These are phyloP conservation scores for Microsporum canis DNA, from an alignment of 2,329 filamentous ascomycete species.

Conservation along the genomic window DNA sequence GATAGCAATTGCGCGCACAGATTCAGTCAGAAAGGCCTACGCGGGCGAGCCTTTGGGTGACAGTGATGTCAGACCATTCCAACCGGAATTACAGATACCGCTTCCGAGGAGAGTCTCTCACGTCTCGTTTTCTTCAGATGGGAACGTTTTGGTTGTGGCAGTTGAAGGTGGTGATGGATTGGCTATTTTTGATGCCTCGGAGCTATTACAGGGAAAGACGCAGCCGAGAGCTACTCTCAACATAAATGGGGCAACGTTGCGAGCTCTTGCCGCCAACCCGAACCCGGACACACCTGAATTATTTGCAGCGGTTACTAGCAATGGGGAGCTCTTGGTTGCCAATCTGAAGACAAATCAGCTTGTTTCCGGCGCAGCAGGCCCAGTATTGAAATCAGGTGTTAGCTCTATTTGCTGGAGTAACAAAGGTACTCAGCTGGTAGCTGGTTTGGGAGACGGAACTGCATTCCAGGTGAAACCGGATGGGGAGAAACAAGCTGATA, in stretches of 20 bases:
- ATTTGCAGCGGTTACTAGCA: conserved; percentile 67
- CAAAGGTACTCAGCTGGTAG: conserved; percentile 83
- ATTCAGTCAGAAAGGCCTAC: conserved; percentile 67
- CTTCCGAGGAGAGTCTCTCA: conserved; percentile 72
- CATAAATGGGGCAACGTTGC: conserved; percentile 63
- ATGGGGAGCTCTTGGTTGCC: conserved; percentile 72
- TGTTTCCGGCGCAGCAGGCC: conserved; percentile 48
- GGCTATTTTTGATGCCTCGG: conserved; percentile 66
- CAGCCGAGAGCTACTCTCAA: conserved; percentile 62
- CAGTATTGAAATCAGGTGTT: conserved; percentile 59
- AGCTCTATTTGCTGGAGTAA: conserved; percentile 85
- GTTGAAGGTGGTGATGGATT: conserved; percentile 72
- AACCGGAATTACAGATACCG: conserved; percentile 60
- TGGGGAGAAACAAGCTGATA: conserved; percentile 62
- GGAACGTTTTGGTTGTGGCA: conserved; percentile 70
- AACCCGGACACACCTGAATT: conserved; percentile 58
- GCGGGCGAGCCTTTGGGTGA: conserved; percentile 46
- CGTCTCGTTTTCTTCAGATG: conserved; percentile 81
- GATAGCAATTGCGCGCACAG: conserved; percentile 64
- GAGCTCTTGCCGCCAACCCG: conserved; percentile 70
- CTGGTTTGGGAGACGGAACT: conserved; percentile 69
- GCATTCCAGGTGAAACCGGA: conserved; percentile 74
- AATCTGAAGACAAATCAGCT: conserved; percentile 60
- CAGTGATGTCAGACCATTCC: conserved; percentile 56
- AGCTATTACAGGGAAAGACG: conserved; percentile 53